Base-by-base conservation (phyloP, 257 asterid genomes). In the Nicotiana noctiflora region DNA sequence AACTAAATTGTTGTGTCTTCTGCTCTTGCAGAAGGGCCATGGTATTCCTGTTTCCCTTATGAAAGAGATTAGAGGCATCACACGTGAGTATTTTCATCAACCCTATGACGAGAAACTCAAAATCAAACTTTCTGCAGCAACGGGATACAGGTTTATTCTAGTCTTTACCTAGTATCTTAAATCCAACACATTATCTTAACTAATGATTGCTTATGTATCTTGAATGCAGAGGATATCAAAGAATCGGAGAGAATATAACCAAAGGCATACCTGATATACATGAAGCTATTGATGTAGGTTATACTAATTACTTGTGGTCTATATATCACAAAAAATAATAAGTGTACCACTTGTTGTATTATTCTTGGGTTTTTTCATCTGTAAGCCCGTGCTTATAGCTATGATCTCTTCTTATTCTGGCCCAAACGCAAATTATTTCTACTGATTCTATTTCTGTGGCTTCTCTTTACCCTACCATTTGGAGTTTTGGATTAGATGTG, bases 211-310 rank as follows among this genome's bases (percentile, higher is more conserved):
- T 68, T 68, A 68, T 44, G 37, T 32, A 52, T 23, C 67, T 80
- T 83, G 21, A 52, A 62, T 82, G 87, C 91, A 94, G 98, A 87
- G 98, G 98, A 31, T 94, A 94, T 88, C 98, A 94, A 79, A 81
- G 84, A 51, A 87, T 93, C 8, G 90, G 98, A 6, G 89, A 89
- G 83, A 93, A 94, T 82, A 75, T 94, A 68, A 93, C 98, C 21
- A 88, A 92, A 86, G 98, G 97, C 49, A 81, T 86, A 14, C 97
- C 92, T 2, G 98, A 95, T 84, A 84, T 88, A 94, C 98, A 95
- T 12, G 98, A 95, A 91, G 98, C 98, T 51, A 91, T 95, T 64
- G 98, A 95, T 86, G 98, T 94, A 89, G 81, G 97, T 84, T 82
- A 67, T 80, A 11, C 51, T 53, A 14, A 49, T 66, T 68, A 55